phyloP scores from a whole-genome alignment of 345 rosid genomes.

The Reutealis trisperma region DNA sequence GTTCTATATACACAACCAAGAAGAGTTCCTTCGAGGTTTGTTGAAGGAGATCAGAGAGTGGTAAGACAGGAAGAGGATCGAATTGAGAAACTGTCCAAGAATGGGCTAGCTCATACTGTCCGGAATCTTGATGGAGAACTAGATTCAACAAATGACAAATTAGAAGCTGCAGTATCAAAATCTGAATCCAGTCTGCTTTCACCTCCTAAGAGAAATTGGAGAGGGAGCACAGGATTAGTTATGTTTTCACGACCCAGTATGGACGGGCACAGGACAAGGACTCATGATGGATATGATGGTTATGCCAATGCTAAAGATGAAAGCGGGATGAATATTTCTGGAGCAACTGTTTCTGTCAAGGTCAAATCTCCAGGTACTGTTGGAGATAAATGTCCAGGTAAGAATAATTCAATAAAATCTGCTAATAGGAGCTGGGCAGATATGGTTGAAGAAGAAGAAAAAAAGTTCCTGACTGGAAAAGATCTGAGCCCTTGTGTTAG shows the following conservation, averaged over 20 bases:
- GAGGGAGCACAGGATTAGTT: background rate
- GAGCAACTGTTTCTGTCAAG: too few species aligned
- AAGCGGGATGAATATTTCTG: too few species aligned
- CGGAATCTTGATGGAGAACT: constrained; percentile 22
- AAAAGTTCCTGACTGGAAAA: constrained; percentile 7
- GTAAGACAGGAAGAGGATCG: constrained; percentile 27
- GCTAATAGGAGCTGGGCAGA: constrained; percentile 78
- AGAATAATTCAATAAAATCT: background rate
- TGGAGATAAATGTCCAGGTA: background rate
- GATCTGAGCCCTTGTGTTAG: constrained; percentile 5
- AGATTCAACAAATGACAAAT: constrained; percentile 21
- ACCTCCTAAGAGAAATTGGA: constrained; percentile 17
- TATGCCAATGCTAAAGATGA: too few species aligned
- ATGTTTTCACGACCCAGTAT: constrained; percentile 3
- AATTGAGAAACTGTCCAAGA: background rate
- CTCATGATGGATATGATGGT: background rate
- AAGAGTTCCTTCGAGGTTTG: constrained; percentile 1
- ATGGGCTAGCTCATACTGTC: constrained; percentile 7
- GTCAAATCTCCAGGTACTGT: too few species aligned
- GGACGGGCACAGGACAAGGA: background rate
- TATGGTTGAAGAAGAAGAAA: constrained; percentile 71
- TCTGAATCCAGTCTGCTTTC: constrained; percentile 5
- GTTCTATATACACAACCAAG: constrained; percentile 31
- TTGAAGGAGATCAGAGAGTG: constrained; percentile 19
- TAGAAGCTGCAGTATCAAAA: constrained; percentile 22